Conservation (phyloP, 129 eudicot genomes). For the Pulicaria dysenterica region DNA sequence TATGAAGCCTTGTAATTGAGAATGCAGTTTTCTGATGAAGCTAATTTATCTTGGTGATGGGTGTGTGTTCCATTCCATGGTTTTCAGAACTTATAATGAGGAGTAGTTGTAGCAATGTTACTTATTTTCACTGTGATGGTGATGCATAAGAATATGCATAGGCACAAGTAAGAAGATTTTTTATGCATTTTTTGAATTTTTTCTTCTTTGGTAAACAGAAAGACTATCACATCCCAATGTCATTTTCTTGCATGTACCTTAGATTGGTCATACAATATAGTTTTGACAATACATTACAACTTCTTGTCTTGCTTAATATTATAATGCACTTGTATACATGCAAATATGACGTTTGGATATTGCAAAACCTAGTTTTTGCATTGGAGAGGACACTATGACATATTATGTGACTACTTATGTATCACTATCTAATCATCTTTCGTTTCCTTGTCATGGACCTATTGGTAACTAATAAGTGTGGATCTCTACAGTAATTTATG, state of each 20-base stretch:
- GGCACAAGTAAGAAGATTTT: neutral
- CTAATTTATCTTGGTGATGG: neutral
- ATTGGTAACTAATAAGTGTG: too few species aligned
- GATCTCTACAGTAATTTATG: too few species aligned
- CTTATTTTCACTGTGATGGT: constrained; percentile 10
- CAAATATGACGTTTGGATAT: neutral
- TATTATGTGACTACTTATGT: too few species aligned
- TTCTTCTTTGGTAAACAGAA: neutral
- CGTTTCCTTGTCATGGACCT: too few species aligned
- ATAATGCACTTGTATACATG: neutral
- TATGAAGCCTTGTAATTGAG: neutral
- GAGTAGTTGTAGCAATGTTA: neutral
- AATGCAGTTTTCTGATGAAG: neutral
- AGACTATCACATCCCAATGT: constrained; percentile 12
- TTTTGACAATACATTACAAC: neutral
- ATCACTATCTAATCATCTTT: too few species aligned
- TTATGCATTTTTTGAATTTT: neutral
- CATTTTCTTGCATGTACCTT: constrained; percentile 18
- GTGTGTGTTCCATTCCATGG: constrained; percentile 21
- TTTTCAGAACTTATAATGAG: constrained; percentile 22
- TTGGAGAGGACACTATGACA: too few species aligned
- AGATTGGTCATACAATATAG: neutral
- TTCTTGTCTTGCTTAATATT: neutral
- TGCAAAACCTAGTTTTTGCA: neutral
- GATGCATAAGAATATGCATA: constrained; percentile 13